Base-by-base conservation (phyloP, 768 basidiomycete species). In the Clathrus columnatus region DNA sequence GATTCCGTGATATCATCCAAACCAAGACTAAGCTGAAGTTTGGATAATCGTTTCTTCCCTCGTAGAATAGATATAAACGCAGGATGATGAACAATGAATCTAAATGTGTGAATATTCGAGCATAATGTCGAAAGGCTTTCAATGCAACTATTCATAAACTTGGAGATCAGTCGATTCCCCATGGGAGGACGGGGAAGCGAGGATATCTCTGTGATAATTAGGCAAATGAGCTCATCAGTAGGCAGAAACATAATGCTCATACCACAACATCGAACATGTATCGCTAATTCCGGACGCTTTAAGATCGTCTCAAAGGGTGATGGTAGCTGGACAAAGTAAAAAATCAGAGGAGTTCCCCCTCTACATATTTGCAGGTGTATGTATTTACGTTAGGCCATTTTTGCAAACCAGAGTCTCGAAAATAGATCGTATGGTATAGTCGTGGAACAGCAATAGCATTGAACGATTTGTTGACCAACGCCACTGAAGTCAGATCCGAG, bases 381-480 rank as follows among this genome's bases (percentile, higher is more conserved):
- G 46, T 50, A 48, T 77, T 42, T 52, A 82, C 82, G 52, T 63
- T 62, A 24, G 73, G 73, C 66, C 81, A 84, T 21, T 75, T 74
- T 59, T 85, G 85, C 14, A 78, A 75, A 61, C 86, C 79, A 23
- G 71, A 70, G 3, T 73, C 50, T 2, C 76, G 73, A 68, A 83
- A 87, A 5, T 70, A 72, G 44, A 88, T 71, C 2, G 67, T 75
- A 27, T 73, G 65, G 65, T 90, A 89, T 7, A 90, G 70, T 16
- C 73, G 70, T 0, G 86, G 85, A 2, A 83, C 75, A 0, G 78
- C 83, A 1, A 76, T 85, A 0, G 78, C 77, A 23, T 82, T 71
- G 59, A 88, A 89, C 0, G 83, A 78, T 43, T 73, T 74, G 63
- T 78, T 84, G 62, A 86, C 85, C 42, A 81, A 79, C 0, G 83